Percentiles rank a stretch among this genome's conserved stretches.
phyloP scores from a whole-genome alignment of 78 protist genomes.

The Emiliania huxleyi region DNA sequence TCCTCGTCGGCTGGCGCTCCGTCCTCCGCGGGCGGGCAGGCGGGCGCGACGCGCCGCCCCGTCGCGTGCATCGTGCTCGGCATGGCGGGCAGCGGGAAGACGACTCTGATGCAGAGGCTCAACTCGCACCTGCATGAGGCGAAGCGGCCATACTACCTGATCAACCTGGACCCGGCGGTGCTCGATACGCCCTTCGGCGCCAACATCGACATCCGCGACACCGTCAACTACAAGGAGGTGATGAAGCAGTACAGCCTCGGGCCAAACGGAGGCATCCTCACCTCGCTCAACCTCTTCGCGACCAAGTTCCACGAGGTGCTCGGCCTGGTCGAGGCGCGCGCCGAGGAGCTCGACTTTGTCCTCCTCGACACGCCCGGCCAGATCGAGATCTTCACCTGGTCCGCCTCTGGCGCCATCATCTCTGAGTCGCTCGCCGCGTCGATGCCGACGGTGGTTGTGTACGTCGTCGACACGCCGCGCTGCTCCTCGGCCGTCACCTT shows the following conservation, averaged over 20 bases:
- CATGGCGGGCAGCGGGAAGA: conserved; percentile 99
- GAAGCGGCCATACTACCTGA: conserved; percentile 66
- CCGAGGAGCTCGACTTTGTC: conserved; percentile 34
- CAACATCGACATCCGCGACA: conserved; percentile 97
- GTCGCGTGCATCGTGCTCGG: conserved; percentile 80
- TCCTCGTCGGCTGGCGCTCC: too few species aligned
- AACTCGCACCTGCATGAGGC: conserved; percentile 62
- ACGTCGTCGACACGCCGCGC: conserved; percentile 93
- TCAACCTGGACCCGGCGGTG: conserved; percentile 95
- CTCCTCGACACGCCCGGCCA: conserved; percentile 97
- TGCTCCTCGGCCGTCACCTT: conserved; percentile 88
- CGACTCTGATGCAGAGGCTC: conserved; percentile 89
- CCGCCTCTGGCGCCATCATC: conserved; percentile 92
- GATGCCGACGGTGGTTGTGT: conserved; percentile 87
- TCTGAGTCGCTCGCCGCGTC: conserved; percentile 86
- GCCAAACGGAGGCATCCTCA: conserved; percentile 98
- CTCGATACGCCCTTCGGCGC: conserved; percentile 73
- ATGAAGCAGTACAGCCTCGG: conserved; percentile 78
- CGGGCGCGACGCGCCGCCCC: too few species aligned
- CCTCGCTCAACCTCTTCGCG: conserved; percentile 92
- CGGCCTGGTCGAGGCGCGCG: conserved; percentile 58
- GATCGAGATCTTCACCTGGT: conserved; percentile 98
- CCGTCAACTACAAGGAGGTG: conserved; percentile 89
- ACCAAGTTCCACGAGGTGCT: conserved; percentile 90
- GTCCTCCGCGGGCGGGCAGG: too few species aligned